Evolutionary conservation across 2,329 filamentous ascomycete species (phyloP), one percentile per base, ranked within the genome.

Genomic region (Pseudophaeomoniella oleicola): DNA sequence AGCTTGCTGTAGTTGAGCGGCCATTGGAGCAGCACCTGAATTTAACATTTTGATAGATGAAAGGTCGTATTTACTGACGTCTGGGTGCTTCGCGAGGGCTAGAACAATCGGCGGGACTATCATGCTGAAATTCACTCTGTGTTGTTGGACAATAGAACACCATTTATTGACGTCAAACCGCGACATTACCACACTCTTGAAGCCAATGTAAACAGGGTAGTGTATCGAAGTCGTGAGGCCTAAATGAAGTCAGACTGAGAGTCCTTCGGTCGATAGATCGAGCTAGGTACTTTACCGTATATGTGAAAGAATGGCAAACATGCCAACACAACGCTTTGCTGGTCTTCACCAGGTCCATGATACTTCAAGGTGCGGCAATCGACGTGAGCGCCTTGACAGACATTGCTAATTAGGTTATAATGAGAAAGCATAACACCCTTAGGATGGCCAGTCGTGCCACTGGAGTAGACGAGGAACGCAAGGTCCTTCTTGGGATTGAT

Each of bases 341-440:
- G 65, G 5, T 74, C 75, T 49, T 72, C 70, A 2, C 63, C 52
- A 1, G 72, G 69, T 3, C 76, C 75, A 29, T 70, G 62, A 54
- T 72, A 72, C 14, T 59, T 63, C 37, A 82, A 54, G 31, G 74
- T 65, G 0, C 60, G 62, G 2, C 59, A 63, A 39, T 85, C 78
- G 3, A 67, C 60, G 16, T 58, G 50, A 1, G 56, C 54, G 17
- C 67, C 51, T 57, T 82, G 78, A 18, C 71, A 46, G 4, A 76
- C 53, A 55, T 94, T 93, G 40, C 83, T 63, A 9, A 92, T 72
- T 41, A 94, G 77, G 54, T 94, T 94, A 44, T 62, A 57, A 57
- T 96, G 88, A 5, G 75, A 81, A 19, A 94, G 66, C 72, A 84
- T 81, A 11, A 94, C 88, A 12, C 87, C 88, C 58, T 96, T 96